Evolutionary conservation across 2,329 filamentous ascomycete genomes (phyloP).

Genomic region (Neurospora crassa): DNA sequence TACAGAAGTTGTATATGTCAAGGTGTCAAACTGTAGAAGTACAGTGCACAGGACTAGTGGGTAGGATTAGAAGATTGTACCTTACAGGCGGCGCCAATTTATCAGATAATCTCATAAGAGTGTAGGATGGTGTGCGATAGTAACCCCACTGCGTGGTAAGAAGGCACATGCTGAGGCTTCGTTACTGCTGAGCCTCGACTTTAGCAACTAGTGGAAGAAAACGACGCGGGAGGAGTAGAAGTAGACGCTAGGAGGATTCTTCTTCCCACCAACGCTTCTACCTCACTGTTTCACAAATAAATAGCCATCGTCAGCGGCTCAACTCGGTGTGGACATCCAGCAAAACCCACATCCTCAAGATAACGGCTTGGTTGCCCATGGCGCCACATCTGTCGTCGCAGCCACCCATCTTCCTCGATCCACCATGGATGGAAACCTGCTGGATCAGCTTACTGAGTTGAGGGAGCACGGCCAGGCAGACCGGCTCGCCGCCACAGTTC

Average conservation of each 20-base stretch:
- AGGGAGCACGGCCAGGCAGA: neutral
- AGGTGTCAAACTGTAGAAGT: neutral
- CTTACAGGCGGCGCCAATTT: neutral
- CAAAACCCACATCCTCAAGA: neutral
- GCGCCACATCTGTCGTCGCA: neutral
- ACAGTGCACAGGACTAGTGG: neutral
- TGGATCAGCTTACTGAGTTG: neutral
- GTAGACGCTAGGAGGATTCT: neutral
- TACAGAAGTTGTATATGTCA: neutral
- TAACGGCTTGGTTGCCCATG: neutral
- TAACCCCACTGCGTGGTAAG: neutral
- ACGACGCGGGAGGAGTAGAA: neutral
- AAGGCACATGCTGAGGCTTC: neutral
- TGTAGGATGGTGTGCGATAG: neutral
- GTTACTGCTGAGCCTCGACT: neutral
- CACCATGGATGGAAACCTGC: neutral
- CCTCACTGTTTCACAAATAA: neutral
- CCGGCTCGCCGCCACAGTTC: neutral
- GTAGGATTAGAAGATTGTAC: neutral
- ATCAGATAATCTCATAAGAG: neutral
- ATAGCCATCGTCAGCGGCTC: neutral
- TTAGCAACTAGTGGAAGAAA: neutral
- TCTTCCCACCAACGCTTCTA: neutral
- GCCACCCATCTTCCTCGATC: neutral
- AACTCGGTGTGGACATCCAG: neutral